Conservation (phyloP, 176 grass and related monocot species). For the Musa itinerans region DNA sequence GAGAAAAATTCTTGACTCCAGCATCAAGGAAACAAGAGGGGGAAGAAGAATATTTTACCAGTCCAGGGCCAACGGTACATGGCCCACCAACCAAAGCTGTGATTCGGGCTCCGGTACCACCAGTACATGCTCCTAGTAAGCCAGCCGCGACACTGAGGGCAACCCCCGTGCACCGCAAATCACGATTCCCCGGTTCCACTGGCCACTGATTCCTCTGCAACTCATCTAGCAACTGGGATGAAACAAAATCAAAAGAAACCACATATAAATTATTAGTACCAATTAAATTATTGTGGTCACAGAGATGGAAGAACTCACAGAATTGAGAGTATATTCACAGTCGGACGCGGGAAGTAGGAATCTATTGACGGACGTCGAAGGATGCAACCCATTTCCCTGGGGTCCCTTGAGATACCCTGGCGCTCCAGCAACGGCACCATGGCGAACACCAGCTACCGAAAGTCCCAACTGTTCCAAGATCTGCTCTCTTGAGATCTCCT, state of each 20-base stretch:
- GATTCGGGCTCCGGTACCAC: conserved; percentile 86
- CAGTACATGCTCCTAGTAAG: conserved; percentile 73
- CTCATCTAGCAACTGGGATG: conserved; percentile 76
- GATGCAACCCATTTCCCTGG: conserved; percentile 56
- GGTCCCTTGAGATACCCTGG: conserved; percentile 51
- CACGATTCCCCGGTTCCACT: conserved; percentile 59
- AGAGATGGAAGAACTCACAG: conserved; percentile 38
- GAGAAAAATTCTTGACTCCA: too few species aligned
- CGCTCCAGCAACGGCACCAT: neutral
- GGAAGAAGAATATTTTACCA: conserved; percentile 62
- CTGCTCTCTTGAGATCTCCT: conserved; percentile 93
- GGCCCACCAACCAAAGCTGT: too few species aligned
- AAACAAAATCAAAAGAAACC: conserved; percentile 3
- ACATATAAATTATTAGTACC: neutral
- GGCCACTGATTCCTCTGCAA: conserved; percentile 90
- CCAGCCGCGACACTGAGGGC: conserved; percentile 81
- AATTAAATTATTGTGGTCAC: neutral
- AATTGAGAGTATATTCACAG: conserved; percentile 73
- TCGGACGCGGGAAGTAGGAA: conserved; percentile 87
- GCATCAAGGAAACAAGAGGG: too few species aligned
- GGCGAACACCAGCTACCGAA: conserved; percentile 29
- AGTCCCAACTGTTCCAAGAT: conserved; percentile 94
- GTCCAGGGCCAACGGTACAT: too few species aligned
- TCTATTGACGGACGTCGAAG: conserved; percentile 47
- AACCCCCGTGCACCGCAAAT: conserved; percentile 83